phyloP scores from a whole-genome alignment of 768 basidiomycete genomes.

The Leccinum broughii region DNA sequence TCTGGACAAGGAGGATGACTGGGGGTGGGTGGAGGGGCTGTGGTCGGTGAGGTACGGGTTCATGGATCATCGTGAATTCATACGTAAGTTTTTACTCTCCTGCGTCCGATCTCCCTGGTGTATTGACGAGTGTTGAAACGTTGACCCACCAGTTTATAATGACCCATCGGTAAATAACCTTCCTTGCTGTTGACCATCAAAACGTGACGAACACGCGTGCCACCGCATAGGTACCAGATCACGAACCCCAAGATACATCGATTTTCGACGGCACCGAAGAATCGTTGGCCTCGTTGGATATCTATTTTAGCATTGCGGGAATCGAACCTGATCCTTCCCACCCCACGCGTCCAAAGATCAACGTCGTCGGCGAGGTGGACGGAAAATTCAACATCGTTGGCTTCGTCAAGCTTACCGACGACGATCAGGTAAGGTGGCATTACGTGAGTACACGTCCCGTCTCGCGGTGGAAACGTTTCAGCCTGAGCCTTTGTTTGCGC shows the following conservation, averaged over 20 bases:
- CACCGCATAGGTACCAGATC: constrained; percentile 26
- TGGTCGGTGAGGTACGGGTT: constrained; percentile 72
- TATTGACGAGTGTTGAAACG: constrained; percentile 4
- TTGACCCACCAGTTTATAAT: constrained; percentile 47
- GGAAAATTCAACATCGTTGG: constrained; percentile 53
- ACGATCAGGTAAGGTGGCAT: constrained; percentile 61
- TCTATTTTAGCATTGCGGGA: constrained; percentile 45
- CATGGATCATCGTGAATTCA: constrained; percentile 64
- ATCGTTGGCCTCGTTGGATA: constrained; percentile 48
- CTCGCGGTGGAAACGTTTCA: neutral
- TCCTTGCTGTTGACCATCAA: neutral
- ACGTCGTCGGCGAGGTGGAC: constrained; percentile 54
- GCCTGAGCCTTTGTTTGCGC: constrained; percentile 6
- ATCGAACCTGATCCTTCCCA: constrained; percentile 47
- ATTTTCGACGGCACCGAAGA: constrained; percentile 56
- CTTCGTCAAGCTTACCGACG: constrained; percentile 53
- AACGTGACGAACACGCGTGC: constrained; percentile 3
- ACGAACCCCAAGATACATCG: constrained; percentile 39
- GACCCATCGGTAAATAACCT: constrained; percentile 30
- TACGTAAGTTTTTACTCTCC: constrained; percentile 44
- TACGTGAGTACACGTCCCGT: constrained; percentile 47
- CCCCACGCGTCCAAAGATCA: constrained; percentile 52
- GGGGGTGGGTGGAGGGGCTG: constrained; percentile 47
- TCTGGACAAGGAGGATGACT: constrained; percentile 32
- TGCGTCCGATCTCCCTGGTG: neutral